Percentiles rank a stretch among this genome's conserved stretches.
phyloP scores from a whole-genome alignment of 257 asterid species.

The Craterostigma plantagineum region DNA sequence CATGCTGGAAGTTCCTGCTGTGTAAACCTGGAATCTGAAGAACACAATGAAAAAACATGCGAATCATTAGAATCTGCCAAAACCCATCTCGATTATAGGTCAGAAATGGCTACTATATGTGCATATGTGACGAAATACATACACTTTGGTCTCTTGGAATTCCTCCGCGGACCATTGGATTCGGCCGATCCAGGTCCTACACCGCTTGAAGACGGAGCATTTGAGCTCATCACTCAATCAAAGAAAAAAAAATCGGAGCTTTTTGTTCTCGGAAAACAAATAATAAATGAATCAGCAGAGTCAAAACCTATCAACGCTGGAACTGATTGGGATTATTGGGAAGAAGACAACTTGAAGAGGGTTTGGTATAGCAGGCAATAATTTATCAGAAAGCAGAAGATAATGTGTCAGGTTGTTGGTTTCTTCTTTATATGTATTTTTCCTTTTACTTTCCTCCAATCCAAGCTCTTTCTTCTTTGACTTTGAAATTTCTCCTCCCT shows the following conservation, averaged over 20 bases:
- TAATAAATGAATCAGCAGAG: too few species aligned
- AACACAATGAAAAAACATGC: slow-evolving; percentile 5
- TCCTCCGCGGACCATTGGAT: slow-evolving; percentile 39
- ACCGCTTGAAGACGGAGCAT: slow-evolving; percentile 56
- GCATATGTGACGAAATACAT: slow-evolving; percentile 4
- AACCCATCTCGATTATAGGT: background rate
- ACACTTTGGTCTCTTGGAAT: slow-evolving; percentile 91
- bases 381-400: too few species aligned
- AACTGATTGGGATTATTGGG: too few species aligned
- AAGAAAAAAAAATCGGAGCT: background rate
- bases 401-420: background rate
- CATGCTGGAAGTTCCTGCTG: slow-evolving; percentile 99
- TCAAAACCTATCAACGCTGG: too few species aligned
- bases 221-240: slow-evolving; percentile 37
- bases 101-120: background rate
- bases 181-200: slow-evolving; percentile 71
- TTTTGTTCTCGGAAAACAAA: background rate
- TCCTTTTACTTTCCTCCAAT: background rate
- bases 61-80: background rate
- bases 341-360: too few species aligned
- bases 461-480: slow-evolving; percentile 1
- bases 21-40: slow-evolving; percentile 88
- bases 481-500: slow-evolving; percentile 1
- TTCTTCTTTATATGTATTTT: background rate
- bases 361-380: too few species aligned